Evolutionary conservation across 2,329 filamentous ascomycete genomes (phyloP).

Genomic region (Colletotrichum tofieldiae): DNA sequence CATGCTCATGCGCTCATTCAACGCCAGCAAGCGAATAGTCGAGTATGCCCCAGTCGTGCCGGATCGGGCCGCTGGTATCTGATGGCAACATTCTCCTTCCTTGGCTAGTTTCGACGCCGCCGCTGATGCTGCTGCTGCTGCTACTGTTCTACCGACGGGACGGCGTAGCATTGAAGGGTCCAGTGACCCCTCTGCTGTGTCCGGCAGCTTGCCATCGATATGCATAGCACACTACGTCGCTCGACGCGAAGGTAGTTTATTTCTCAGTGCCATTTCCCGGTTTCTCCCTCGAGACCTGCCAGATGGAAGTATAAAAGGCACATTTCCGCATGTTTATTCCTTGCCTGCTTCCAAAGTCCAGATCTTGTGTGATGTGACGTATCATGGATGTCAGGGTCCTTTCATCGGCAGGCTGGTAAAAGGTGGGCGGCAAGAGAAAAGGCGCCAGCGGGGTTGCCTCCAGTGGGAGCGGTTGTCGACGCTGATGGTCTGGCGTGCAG

Average conservation of each 20-base stretch:
- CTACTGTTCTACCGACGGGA: conserved; percentile 4
- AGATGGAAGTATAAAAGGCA: conserved; percentile 43
- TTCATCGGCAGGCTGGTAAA: conserved; percentile 13
- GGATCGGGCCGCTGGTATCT: conserved; percentile 50
- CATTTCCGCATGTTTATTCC: conserved; percentile 51
- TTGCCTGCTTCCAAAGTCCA: conserved; percentile 51
- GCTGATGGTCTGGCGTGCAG: conserved; percentile 38
- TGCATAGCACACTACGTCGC: conserved; percentile 21
- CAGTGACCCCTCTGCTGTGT: conserved; percentile 18
- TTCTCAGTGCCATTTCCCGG: background rate
- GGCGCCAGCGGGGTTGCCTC: conserved; percentile 14
- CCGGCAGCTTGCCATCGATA: conserved; percentile 23
- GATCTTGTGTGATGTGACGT: conserved; percentile 69
- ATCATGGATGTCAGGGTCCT: conserved; percentile 53
- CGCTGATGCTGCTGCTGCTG: background rate
- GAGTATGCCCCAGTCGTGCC: conserved; percentile 42
- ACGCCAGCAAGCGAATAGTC: conserved; percentile 25
- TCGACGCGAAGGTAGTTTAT: conserved; percentile 17
- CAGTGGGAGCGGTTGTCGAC: conserved; percentile 24
- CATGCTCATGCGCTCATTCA: conserved; percentile 7
- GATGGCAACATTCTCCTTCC: conserved; percentile 7
- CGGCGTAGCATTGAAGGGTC: conserved; percentile 15
- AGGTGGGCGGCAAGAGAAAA: conserved; percentile 1
- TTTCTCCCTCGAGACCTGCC: conserved; percentile 48
- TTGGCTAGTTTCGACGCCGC: background rate